Evolutionary conservation across 148 eudicot species (phyloP), one percentile per base, ranked within the genome.

Genomic region (Rhododendron kiyosumense): DNA sequence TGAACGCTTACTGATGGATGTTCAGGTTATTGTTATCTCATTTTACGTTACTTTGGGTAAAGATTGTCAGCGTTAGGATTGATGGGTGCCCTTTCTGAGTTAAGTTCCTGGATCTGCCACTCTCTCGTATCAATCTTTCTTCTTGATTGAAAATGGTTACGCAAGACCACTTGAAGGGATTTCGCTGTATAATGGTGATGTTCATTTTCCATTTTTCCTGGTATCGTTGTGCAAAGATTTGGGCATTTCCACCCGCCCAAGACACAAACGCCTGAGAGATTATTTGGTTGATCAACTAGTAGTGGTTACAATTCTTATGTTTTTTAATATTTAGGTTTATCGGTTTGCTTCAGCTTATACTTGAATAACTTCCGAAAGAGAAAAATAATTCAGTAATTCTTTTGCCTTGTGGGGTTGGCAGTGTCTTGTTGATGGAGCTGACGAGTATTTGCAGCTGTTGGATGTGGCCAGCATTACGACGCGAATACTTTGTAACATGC

Each of bases 361-460:
- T 34, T 4, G 38, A 79, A 81, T 81, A 12, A 20, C 9, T 57
- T 26, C 11, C 7, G 0, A 18, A 10, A 54, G 65, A 18, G 0
- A n/a, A 5, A 54, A 54, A 4, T 13, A 81, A 32, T 22, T 41
- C 48, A 2, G 45, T 12, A 79, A 79, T 80, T 80, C 36, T 67
- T 49, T 52, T 87, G 71, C 80, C 85, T 63, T 87, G 49, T 32
- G 57, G 84, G 51, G 46, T 85, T 79, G 87, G 91, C 92, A 96
- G 99, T 89, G 96, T 85, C 99, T 96, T 46, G 89, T 95, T 69
- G 99, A 95, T 86, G 99, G 99, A 89, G 99, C 98, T 54, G 99
- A 96, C 38, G 99, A 96, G 89, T 96, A 96, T 90, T 88, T 96
- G 93, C 99, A 97, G 90, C 90, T 97, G 90, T 86, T 97, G 90